A percentile compares a stretch with the other conserved stretches of the same genome.
Evolutionary conservation across 441 rosid species (phyloP).

Genomic region (Euphorbia corollata): DNA sequence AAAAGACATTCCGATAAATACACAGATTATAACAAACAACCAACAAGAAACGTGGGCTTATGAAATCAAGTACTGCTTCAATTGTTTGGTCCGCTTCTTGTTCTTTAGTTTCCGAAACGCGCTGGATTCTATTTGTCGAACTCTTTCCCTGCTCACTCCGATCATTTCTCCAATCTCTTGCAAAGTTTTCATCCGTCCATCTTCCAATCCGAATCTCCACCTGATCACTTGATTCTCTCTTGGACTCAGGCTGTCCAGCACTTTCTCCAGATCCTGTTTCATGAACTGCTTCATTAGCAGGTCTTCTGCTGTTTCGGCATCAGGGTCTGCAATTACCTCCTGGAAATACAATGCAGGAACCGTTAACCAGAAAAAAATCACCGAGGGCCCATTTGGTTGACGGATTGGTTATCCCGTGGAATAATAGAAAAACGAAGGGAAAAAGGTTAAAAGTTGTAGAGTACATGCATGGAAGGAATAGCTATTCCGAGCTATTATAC

Average conservation of each 20-base stretch:
- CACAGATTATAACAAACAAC: constrained; percentile 10
- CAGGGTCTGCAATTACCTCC: constrained; percentile 78
- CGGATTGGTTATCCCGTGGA: too few relatives aligned
- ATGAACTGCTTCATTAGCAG: constrained; percentile 57
- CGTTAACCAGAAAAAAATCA: too few relatives aligned
- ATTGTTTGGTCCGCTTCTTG: constrained; percentile 64
- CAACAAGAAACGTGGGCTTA: constrained; percentile 23
- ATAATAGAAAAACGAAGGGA: too few relatives aligned
- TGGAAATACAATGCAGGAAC: constrained; percentile 22
- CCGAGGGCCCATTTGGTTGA: too few relatives aligned
- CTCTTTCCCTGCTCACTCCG: constrained; percentile 78
- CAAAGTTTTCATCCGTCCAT: constrained; percentile 78
- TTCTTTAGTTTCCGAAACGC: constrained; percentile 79
- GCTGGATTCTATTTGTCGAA: constrained; percentile 70
- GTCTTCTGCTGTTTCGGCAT: constrained; percentile 64
- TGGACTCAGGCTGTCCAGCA: constrained; percentile 53
- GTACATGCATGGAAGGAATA: too few relatives aligned
- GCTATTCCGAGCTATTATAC: too few relatives aligned
- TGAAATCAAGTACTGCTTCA: constrained; percentile 56
- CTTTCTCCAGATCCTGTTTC: constrained; percentile 71
- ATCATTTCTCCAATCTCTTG: constrained; percentile 89
- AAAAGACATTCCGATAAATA: too few relatives aligned
- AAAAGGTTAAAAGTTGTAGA: too few relatives aligned
- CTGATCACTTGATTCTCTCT: constrained; percentile 77
- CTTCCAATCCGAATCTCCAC: constrained; percentile 85